These are phyloP conservation scores for Alternaria atra DNA, from an alignment of 2,329 filamentous ascomycete species.

Conservation along the genomic window DNA sequence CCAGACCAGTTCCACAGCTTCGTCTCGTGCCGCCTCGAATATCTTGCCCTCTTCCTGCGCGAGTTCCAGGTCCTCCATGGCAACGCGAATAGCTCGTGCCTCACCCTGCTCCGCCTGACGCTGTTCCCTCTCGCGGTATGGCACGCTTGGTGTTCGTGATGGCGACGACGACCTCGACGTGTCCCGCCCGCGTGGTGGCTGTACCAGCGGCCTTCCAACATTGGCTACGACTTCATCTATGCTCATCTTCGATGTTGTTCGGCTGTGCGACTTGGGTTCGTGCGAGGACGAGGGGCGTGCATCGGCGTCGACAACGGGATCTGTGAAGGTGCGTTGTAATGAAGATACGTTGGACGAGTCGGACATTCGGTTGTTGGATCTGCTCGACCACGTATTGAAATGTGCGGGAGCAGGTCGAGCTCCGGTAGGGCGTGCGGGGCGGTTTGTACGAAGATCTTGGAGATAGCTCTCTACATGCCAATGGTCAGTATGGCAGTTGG, in stretches of 20 bases:
- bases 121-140: slow-evolving; percentile 77
- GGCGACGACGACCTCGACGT: slow-evolving; percentile 48
- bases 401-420: slow-evolving; percentile 71
- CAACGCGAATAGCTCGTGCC: slow-evolving; percentile 72
- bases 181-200: slow-evolving; percentile 54
- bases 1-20: slow-evolving; percentile 82
- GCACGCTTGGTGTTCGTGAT: slow-evolving; percentile 65
- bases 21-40: slow-evolving; percentile 75
- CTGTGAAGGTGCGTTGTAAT: slow-evolving; percentile 38
- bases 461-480: slow-evolving; percentile 70
- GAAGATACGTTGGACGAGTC: slow-evolving; percentile 39
- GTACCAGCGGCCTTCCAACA: slow-evolving; percentile 46
- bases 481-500: slow-evolving; percentile 27
- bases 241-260: slow-evolving; percentile 43
- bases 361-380: slow-evolving; percentile 31
- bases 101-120: slow-evolving; percentile 86
- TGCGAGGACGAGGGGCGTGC: slow-evolving; percentile 27
- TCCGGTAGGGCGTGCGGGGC: slow-evolving; percentile 73
- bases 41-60: slow-evolving; percentile 68
- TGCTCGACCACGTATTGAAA: slow-evolving; percentile 50
- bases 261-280: slow-evolving; percentile 39
- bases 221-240: slow-evolving; percentile 37
- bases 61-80: slow-evolving; percentile 77
- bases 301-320: slow-evolving; percentile 34
- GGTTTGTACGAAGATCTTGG: slow-evolving; percentile 73